phyloP scores from a whole-genome alignment of 208 protist genomes.

The Acanthamoeba royreba region DNA sequence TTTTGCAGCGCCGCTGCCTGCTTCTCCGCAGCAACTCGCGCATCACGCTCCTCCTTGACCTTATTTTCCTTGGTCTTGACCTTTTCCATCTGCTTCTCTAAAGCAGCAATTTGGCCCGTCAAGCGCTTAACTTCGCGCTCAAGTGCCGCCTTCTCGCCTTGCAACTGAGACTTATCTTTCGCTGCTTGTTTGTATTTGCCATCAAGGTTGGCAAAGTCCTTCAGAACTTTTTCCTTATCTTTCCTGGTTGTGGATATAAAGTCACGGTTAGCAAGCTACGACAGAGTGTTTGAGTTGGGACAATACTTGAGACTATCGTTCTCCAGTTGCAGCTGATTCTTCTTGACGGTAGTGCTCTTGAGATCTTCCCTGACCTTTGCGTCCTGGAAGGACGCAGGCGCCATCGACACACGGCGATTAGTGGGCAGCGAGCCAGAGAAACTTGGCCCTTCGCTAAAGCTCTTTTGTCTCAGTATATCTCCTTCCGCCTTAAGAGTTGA shows the following conservation, averaged over 20 bases:
- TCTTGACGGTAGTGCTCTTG: constrained; percentile 26
- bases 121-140: constrained; percentile 29
- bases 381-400: not conserved
- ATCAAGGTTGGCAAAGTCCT: not conserved
- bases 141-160: constrained; percentile 4
- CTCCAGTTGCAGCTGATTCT: constrained; percentile 39
- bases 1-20: not conserved
- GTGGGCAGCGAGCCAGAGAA: not conserved
- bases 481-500: not conserved
- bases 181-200: constrained; percentile 7
- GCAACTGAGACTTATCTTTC: constrained; percentile 26
- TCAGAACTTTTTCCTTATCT: constrained; percentile 37
- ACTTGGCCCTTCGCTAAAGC: not conserved
- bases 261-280: too few species aligned
- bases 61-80: constrained; percentile 28
- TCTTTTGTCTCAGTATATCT: not conserved
- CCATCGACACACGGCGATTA: not conserved
- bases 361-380: constrained; percentile 35
- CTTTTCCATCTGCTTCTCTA: constrained; percentile 52
- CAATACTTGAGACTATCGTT: not conserved
- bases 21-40: not conserved
- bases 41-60: not conserved
- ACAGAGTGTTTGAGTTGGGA: too few species aligned
- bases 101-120: not conserved
- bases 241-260: too few species aligned